These are phyloP conservation scores for Pulveroboletus sp. DNA, from an alignment of 768 basidiomycete species.

Conservation along the genomic window DNA sequence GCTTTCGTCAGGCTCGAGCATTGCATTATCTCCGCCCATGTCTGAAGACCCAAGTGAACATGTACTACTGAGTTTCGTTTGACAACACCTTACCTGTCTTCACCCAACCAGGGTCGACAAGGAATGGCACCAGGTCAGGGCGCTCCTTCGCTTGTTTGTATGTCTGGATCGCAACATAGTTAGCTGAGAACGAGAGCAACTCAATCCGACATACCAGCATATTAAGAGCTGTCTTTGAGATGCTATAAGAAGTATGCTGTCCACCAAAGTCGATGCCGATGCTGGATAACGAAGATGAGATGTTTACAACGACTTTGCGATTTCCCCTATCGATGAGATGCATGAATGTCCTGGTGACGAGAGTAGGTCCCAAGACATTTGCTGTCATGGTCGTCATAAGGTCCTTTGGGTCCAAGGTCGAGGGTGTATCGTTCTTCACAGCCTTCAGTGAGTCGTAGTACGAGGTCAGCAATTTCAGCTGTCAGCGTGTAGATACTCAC, in stretches of 20 bases:
- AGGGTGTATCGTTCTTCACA: slow-evolving; percentile 24
- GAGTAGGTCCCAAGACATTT: slow-evolving; percentile 36
- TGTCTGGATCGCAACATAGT: slow-evolving; percentile 18
- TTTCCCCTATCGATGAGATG: slow-evolving; percentile 32
- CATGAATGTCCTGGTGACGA: slow-evolving; percentile 32
- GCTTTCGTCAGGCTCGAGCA: slow-evolving; percentile 30
- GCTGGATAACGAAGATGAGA: slow-evolving; percentile 33
- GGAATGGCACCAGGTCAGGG: slow-evolving; percentile 31
- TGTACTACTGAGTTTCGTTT: neutral
- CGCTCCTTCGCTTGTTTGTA: slow-evolving; percentile 36
- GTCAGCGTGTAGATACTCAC: slow-evolving; percentile 19
- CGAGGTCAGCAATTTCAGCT: neutral
- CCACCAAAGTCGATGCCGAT: slow-evolving; percentile 29
- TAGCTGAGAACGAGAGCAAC: neutral
- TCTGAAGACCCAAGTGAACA: slow-evolving; percentile 16
- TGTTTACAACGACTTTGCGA: slow-evolving; percentile 35
- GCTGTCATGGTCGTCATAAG: slow-evolving; percentile 24
- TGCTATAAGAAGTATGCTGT: slow-evolving; percentile 31
- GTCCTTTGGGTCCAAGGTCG: slow-evolving; percentile 20
- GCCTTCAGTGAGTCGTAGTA: slow-evolving; percentile 10
- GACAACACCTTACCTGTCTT: slow-evolving; percentile 30
- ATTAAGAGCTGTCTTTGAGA: slow-evolving; percentile 38
- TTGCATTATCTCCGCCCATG: slow-evolving; percentile 33
- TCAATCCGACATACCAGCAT: slow-evolving; percentile 34
- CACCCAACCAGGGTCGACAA: slow-evolving; percentile 38